Evolutionary conservation across 257 asterid species (phyloP).

Genomic region (Solanum habrochaites): DNA sequence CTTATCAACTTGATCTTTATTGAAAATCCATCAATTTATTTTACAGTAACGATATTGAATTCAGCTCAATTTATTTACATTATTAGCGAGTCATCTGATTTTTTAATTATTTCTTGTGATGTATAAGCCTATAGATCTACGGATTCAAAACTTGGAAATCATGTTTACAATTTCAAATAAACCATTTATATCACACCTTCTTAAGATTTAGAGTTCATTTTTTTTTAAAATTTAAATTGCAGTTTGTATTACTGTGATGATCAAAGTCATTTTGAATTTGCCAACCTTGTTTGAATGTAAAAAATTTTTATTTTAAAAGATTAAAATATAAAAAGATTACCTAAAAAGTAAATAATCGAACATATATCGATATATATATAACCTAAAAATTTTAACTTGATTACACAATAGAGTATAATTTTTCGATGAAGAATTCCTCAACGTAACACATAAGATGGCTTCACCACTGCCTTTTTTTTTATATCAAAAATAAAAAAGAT

Average conservation of each 20-base stretch:
- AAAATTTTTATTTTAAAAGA: too few species aligned
- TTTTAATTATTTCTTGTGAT: not conserved
- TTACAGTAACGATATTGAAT: not conserved
- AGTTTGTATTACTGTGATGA: not conserved
- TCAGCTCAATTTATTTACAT: too few species aligned
- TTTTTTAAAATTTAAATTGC: not conserved
- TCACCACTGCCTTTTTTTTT: not conserved
- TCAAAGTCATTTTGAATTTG: not conserved
- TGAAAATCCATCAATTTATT: not conserved
- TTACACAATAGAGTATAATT: not conserved
- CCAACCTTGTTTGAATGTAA: not conserved
- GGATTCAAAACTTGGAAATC: fast-evolving
- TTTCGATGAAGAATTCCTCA: not conserved
- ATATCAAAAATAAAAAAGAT: too few species aligned
- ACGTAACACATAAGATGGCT: not conserved
- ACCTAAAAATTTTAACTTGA: too few species aligned
- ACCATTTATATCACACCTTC: not conserved
- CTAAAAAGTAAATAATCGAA: too few species aligned
- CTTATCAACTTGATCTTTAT: not conserved
- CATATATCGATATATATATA: too few species aligned
- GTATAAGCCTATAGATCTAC: not conserved
- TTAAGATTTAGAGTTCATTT: too few species aligned
- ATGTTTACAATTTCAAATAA: not conserved
- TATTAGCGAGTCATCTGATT: not conserved
- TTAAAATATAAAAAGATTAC: not conserved